Evolutionary conservation across 2,329 filamentous ascomycete genomes (phyloP), one percentile per base, ranked within the genome.

Genomic region (Aureobasidium sp.): DNA sequence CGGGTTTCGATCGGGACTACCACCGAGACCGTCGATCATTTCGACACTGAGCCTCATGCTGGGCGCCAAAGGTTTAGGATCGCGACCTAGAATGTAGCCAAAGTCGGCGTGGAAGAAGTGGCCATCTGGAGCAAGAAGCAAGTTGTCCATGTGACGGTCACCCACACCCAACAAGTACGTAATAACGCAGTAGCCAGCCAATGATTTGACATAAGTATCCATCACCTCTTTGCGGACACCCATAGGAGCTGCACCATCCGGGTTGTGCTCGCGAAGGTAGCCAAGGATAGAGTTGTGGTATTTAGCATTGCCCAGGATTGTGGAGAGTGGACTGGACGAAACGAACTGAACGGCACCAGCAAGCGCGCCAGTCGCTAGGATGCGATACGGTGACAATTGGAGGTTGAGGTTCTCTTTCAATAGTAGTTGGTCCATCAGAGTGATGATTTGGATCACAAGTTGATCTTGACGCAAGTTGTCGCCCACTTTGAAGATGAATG

Each of bases 21-120:
- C 94, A 44, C 95, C 95, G 91, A 99, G 97, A 65, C 92, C 94
- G 70, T 99, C 94, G 3, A 97, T 90, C 94, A 99, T 99, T 71
- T 99, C 93, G 68, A 92, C 93, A 71, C 89, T 93, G 9, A 99
- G 84, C 74, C 99, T 99, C 87, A 99, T 96, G 58, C 93, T 86
- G 0, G 94, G 94, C 0, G 94, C 93, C 71, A 99, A 97, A 0
- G 94, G 94, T 71, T 99, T 99, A 0, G 94, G 94, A 68, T 99
- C 94, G 44, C 94, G 89, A 21, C 94, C 94, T 1, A 99, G 87
- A 65, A 99, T 99, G 75, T 96, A 99, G 45, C 95, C 94, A 69
- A 99, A 99, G 74, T 99, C 94, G 34, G 93, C 92, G 73, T 99
- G 94, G 82, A 99, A 97, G 79, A 99, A 99, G 74, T 95, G 91